Percentiles rank a stretch among this genome's conserved stretches.
Conservation (phyloP, 108 stramenopile genomes). For the Fragilaria crotonensis region DNA sequence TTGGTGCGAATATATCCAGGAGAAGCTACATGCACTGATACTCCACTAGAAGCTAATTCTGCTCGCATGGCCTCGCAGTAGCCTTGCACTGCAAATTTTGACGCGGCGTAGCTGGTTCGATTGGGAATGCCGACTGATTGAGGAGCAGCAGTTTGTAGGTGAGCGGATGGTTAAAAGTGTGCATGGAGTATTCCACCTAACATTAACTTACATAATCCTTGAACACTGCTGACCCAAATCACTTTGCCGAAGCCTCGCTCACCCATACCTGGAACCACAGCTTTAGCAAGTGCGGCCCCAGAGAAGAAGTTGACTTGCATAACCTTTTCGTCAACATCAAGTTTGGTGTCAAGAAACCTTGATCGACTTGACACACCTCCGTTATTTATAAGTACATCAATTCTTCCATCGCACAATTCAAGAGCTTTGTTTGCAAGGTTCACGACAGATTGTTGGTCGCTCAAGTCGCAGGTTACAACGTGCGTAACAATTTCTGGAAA, state of each 20-base stretch:
- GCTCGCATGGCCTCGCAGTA: constrained; percentile 75
- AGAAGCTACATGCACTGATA: constrained; percentile 53
- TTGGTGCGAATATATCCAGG: constrained; percentile 82
- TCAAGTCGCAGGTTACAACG: constrained; percentile 45
- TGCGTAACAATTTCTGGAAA: constrained; percentile 15
- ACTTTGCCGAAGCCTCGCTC: constrained; percentile 32
- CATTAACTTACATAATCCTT: constrained; percentile 44
- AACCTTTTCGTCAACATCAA: constrained; percentile 61
- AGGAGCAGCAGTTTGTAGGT: background rate
- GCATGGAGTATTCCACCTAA: background rate
- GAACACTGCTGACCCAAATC: constrained; percentile 70
- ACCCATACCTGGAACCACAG: constrained; percentile 64
- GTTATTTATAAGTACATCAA: constrained; percentile 72
- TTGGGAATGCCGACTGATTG: constrained; percentile 63
- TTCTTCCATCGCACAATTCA: constrained; percentile 1
- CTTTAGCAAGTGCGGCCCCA: constrained; percentile 59
- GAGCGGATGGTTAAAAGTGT: background rate
- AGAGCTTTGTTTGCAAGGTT: constrained; percentile 31
- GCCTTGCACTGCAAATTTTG: constrained; percentile 83
- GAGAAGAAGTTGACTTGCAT: constrained; percentile 84
- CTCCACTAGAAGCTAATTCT: constrained; percentile 51
- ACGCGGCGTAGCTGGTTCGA: constrained; percentile 71
- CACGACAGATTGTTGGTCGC: constrained; percentile 34
- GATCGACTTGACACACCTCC: constrained; percentile 78
- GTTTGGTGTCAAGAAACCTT: constrained; percentile 53